Evolutionary conservation across 805 yeast genomes (phyloP).

Genomic region (Ogataea saltuana): DNA sequence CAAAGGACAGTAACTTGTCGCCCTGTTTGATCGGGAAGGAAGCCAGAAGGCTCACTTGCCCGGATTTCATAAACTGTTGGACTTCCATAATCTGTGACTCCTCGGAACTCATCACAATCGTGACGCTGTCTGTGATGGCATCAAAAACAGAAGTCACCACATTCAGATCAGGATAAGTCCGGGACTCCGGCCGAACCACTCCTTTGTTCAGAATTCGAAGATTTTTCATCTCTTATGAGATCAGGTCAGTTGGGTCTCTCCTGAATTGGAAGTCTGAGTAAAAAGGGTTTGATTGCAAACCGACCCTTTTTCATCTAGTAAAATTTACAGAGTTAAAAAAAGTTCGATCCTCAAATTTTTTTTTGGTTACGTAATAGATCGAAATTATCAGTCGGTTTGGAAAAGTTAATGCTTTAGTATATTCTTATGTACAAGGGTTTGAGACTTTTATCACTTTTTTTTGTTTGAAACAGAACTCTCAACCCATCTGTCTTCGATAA

Average conservation of each 20-base stretch:
- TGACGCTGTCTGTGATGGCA: constrained; percentile 68
- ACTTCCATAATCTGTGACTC: constrained; percentile 65
- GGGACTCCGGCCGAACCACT: constrained; percentile 49
- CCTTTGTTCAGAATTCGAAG: constrained; percentile 51
- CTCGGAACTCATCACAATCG: constrained; percentile 57
- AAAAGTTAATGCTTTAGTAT: constrained; percentile 1
- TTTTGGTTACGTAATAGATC: no score
- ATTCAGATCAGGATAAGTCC: constrained; percentile 65
- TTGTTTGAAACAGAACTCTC: constrained; percentile 15
- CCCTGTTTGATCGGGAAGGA: constrained; percentile 52
- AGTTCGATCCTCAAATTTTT: constrained; percentile 2
- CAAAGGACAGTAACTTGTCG: constrained; percentile 53
- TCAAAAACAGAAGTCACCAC: constrained; percentile 63
- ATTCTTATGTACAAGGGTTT: constrained; percentile 11
- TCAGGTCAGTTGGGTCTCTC: no score
- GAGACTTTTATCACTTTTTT: background rate
- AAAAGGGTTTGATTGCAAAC: no score
- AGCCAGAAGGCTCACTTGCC: constrained; percentile 57
- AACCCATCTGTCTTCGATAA: constrained; percentile 50
- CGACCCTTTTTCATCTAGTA: no score
- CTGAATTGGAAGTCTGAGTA: background rate
- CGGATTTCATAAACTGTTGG: constrained; percentile 71
- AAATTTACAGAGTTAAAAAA: no score
- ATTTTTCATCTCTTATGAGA: no score
- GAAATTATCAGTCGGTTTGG: no score